These are phyloP conservation scores for Yamadazyma olivae DNA, from an alignment of 805 yeast species.

Conservation along the genomic window DNA sequence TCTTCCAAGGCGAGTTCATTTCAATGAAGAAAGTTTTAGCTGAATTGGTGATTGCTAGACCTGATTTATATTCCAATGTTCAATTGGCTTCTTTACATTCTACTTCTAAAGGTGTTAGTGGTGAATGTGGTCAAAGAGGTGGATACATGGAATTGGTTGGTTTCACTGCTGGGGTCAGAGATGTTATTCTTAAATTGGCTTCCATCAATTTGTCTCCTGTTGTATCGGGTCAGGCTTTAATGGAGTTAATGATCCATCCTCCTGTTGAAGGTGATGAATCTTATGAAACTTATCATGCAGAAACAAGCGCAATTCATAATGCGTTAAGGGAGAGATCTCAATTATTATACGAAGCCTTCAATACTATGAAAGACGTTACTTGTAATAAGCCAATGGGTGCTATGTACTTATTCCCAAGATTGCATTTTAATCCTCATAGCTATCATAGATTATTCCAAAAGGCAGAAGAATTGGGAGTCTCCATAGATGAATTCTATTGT, in stretches of 20 bases:
- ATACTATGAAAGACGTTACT: constrained; percentile 71
- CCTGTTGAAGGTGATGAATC: constrained; percentile 79
- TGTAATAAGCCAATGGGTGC: constrained; percentile 96
- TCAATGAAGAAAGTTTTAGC: constrained; percentile 81
- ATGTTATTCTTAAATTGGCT: constrained; percentile 77
- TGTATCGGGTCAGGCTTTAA: constrained; percentile 89
- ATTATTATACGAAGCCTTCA: constrained; percentile 66
- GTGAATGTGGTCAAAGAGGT: constrained; percentile 99
- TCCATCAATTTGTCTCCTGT: constrained; percentile 92
- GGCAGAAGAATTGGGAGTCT: constrained; percentile 54
- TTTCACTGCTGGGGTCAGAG: constrained; percentile 65
- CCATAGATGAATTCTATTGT: constrained; percentile 89
- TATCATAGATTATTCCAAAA: constrained; percentile 55
- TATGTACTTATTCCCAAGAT: constrained; percentile 90
- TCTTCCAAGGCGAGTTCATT: constrained; percentile 75
- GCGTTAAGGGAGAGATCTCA: constrained; percentile 64
- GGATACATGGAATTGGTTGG: constrained; percentile 96
- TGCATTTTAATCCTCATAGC: constrained; percentile 49
- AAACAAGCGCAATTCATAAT: constrained; percentile 58
- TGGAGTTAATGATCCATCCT: constrained; percentile 92
- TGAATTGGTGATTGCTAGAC: constrained; percentile 51
- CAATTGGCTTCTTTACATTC: constrained; percentile 94
- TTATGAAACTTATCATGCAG: constrained; percentile 60
- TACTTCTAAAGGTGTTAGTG: constrained; percentile 96
- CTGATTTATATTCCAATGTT: constrained; percentile 62